Evolutionary conservation across 352 stramenopile species (phyloP), one percentile per base, ranked within the genome.

Genomic region (Phytophthora boehmeriae): DNA sequence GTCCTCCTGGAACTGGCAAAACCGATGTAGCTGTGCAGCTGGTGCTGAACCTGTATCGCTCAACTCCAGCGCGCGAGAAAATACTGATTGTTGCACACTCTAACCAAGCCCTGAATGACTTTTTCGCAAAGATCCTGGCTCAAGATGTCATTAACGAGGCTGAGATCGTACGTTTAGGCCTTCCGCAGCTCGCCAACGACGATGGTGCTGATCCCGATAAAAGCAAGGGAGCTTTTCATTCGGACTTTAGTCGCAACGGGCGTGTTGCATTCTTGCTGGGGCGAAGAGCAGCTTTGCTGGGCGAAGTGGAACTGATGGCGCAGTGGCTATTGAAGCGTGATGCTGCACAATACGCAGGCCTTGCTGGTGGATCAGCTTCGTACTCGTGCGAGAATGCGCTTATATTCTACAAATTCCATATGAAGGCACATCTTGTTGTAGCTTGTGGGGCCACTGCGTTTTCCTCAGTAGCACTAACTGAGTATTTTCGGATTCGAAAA

Each of bases 331-430:
- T 89, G 3, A 72, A 74, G 20, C 63, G 47, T 1, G 39, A 75
- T 51, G 25, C 71, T 49, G 66, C 52, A 13, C 64, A 49, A 53
- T 76, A 76, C 30, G 68, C 76, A 6, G 88, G 92, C 16, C 71
- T 90, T 55, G 64, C 34, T 58, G 66, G 73, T 57, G 68, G 85
- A 39, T 90, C 82, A 53, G 64, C 83, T 63, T 91, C 83, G 3
- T 98, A 98, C 75, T 98, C 97, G 23, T 99, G 97, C 54, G 97
- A 99, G 75, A 98, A 97, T 19, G 95, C 97, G 8, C 75, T 88
- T 14, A 96, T 98, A 71, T 99, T 99, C 68, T 92, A 98, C 63
- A 75, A 92, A 35, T 89, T 95, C 56, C 81, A 98, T 67, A 76
- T 99, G 41, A 80, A 90, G 50, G 63, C 78, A 36, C 68, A 89